phyloP scores from a whole-genome alignment of 805 yeast genomes.

The Sugiyamaella smithiae region DNA sequence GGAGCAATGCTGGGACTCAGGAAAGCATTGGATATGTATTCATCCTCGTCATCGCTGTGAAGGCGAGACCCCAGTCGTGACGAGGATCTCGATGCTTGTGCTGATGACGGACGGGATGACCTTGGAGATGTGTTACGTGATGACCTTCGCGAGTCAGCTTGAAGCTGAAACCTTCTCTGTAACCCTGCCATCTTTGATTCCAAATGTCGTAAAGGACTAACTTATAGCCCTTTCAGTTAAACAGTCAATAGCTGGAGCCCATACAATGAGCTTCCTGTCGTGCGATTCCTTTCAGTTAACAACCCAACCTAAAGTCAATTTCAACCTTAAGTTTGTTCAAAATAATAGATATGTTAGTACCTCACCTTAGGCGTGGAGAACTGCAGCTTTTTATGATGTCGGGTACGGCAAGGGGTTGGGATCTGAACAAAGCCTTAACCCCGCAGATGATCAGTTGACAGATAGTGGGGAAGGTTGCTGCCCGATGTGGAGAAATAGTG shows the following conservation, averaged over 20 bases:
- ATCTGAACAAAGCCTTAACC: constrained; percentile 1
- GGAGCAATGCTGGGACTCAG: constrained; percentile 18
- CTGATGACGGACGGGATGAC: constrained; percentile 14
- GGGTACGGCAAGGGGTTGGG: not conserved
- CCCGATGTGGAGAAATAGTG: too few species aligned
- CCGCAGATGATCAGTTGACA: constrained; percentile 4
- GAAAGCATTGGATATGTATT: constrained; percentile 22
- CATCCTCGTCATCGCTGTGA: constrained; percentile 21
- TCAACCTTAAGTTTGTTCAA: too few species aligned
- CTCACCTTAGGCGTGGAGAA: too few species aligned
- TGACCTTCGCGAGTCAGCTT: constrained; percentile 10
- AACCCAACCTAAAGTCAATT: too few species aligned
- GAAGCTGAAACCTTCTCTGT: constrained; percentile 1
- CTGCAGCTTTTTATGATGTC: too few species aligned
- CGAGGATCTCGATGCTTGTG: constrained; percentile 19
- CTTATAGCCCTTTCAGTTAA: too few species aligned
- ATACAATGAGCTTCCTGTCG: too few species aligned
- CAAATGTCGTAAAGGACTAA: too few species aligned
- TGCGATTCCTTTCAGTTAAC: too few species aligned
- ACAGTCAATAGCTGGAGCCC: too few species aligned
- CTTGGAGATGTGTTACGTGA: constrained; percentile 11
- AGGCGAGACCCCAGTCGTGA: constrained; percentile 18
- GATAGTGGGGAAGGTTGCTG: constrained; percentile 4
- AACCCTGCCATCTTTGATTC: not conserved
- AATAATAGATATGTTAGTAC: too few species aligned